Evolutionary conservation across 2,329 filamentous ascomycete genomes (phyloP), one percentile per base, ranked within the genome.

Genomic region (Daldinia sp.): DNA sequence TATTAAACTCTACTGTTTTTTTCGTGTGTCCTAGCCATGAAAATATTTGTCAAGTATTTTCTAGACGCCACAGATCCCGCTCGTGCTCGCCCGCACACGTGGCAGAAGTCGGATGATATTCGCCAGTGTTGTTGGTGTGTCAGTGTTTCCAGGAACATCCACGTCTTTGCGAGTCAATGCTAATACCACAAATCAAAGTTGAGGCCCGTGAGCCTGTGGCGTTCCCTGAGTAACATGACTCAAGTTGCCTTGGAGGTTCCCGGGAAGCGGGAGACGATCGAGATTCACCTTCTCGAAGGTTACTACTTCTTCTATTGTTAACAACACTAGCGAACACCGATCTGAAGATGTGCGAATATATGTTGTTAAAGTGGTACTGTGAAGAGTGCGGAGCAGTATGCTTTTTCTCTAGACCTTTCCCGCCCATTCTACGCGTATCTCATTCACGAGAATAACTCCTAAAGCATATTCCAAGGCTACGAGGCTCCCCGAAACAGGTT

Each of bases 301-400:
- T 37, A 37, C 37, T 50, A 15, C 50, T 39, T 54, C 59, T 39
- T 50, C 60, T 20, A 18, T 48, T 50, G 59, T 54, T 33, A 42
- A 62, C 20, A 51, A 67, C 30, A 61, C 53, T 56, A 59, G 50
- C 37, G 18, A 65, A 55, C 35, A 39, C 15, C 51, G 9, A 26
- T 55, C 30, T 28, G 46, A 71, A 51, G 51, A 77, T 77, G 76
- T 77, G 76, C 55, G 68, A 69, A 35, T 77, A 76, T 50, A 73
- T 77, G 74, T 56, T 76, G 37, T 65, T 77, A 5, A 77, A 76
- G 67, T 78, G 76, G 76, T 78, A 77, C 68, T 78, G 76, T 58
- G 74, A 77, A 50, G 73, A 74, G 46, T 78, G 76, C 39, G 76
- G 76, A 63, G 76, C 76, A 72, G 69, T 72, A 72, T 60, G 69